These are phyloP conservation scores for Mucor indicus DNA, from an alignment of 371 early-diverging fungal genomes.

Conservation along the genomic window DNA sequence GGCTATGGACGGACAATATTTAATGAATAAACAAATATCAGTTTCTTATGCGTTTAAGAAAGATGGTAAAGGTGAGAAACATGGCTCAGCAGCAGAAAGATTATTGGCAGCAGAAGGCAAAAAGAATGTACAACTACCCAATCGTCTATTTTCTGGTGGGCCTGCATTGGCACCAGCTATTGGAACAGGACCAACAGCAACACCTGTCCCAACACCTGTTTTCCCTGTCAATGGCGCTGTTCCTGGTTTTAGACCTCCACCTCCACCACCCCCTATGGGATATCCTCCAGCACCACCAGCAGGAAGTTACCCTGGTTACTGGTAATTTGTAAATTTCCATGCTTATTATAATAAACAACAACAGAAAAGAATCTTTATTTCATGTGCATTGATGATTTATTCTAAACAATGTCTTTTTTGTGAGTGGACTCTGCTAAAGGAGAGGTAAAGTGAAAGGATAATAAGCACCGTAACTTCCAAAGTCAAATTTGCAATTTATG, in stretches of 20 bases:
- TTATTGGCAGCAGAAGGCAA: constrained; percentile 89
- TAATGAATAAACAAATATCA: constrained; percentile 88
- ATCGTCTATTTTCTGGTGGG: constrained; percentile 70
- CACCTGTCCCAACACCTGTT: constrained; percentile 2
- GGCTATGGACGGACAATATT: constrained; percentile 96
- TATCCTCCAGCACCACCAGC: constrained; percentile 12
- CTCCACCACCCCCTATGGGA: constrained; percentile 33
- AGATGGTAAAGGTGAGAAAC: constrained; percentile 97
- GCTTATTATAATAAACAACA: too few relatives aligned
- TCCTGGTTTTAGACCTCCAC: constrained; percentile 34
- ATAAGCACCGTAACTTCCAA: too few relatives aligned
- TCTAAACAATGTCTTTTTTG: too few relatives aligned
- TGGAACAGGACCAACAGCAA: constrained; percentile 5
- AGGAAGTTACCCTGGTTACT: constrained; percentile 17
- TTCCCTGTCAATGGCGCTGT: not conserved
- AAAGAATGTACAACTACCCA: constrained; percentile 71
- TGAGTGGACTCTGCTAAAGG: too few relatives aligned
- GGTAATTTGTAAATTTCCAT: too few relatives aligned
- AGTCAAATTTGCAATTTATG: too few relatives aligned
- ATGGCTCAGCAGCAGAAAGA: constrained; percentile 97
- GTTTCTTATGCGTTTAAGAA: constrained; percentile 97
- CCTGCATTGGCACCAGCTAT: constrained; percentile 23
- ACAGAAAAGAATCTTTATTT: too few relatives aligned
- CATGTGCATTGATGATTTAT: too few relatives aligned
- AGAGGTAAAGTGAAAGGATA: too few relatives aligned